Conservation (phyloP, 2,329 filamentous ascomycete species). For the Clathrospora elynae region DNA sequence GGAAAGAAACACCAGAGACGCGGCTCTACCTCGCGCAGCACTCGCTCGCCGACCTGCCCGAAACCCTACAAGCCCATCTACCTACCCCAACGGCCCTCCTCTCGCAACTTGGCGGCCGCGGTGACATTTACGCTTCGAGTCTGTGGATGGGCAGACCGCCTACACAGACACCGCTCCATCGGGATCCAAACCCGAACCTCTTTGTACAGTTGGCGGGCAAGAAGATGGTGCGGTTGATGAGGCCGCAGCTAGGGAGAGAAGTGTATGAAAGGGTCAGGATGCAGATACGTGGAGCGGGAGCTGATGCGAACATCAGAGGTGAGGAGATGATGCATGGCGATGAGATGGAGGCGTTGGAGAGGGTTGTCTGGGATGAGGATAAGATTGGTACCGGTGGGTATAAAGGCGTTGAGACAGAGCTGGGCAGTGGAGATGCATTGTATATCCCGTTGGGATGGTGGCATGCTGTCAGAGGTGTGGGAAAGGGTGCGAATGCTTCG, state of each 20-base stretch:
- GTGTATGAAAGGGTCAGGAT: slow-evolving; percentile 63
- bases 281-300: slow-evolving; percentile 50
- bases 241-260: slow-evolving; percentile 64
- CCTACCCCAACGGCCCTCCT: slow-evolving; percentile 68
- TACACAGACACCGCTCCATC: slow-evolving; percentile 87
- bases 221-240: slow-evolving; percentile 75
- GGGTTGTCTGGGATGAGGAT: slow-evolving; percentile 69
- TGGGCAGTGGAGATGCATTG: slow-evolving; percentile 71
- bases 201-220: slow-evolving; percentile 79
- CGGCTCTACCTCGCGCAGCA: slow-evolving; percentile 87
- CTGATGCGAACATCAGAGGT: slow-evolving; percentile 65
- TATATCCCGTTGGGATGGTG: slow-evolving; percentile 87
- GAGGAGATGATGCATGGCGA: slow-evolving; percentile 89
- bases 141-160: slow-evolving; percentile 87
- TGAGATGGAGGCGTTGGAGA: slow-evolving; percentile 70
- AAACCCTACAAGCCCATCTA: slow-evolving; percentile 65
- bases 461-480: slow-evolving; percentile 76
- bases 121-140: slow-evolving; percentile 84
- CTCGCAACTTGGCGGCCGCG: slow-evolving; percentile 63
- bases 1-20: slow-evolving; percentile 35
- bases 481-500: slow-evolving; percentile 62
- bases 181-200: slow-evolving; percentile 91
- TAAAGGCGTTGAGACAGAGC: slow-evolving; percentile 45
- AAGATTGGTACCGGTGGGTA: slow-evolving; percentile 8
- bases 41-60: slow-evolving; percentile 70